Base-by-base conservation (phyloP, 192 early-diverging fungal genomes). In the Gonapodya sp. region DNA sequence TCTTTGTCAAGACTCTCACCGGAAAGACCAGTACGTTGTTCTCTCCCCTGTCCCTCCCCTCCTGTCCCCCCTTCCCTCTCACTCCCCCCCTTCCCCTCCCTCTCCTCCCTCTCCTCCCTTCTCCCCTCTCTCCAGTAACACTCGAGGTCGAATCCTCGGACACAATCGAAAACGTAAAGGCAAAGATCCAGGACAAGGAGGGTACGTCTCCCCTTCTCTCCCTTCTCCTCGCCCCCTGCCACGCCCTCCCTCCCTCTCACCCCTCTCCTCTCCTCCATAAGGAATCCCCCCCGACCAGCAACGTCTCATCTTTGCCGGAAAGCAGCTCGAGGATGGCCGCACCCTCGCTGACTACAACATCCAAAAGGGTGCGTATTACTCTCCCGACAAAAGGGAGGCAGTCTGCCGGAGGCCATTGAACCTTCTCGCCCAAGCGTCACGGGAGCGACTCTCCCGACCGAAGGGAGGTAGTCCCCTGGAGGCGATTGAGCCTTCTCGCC, bases 341-440 rank as follows among this genome's bases (percentile, higher is more conserved):
- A 94, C 93, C 73, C 92, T 99, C 33, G 94, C 95, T 81, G 98
- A 98, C 93, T 98, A 99, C 93, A 99, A 98, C 95, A 99, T 99
- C 89, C 96, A 98, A 92, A 99, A 99, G 95, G 94, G 81, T 82
- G 78, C 35, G 24, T 72, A 1, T 31, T n/a, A n/a, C n/a, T n/a
- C n/a, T n/a, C n/a, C n/a, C n/a, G n/a, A n/a, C n/a, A n/a, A n/a
- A n/a, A n/a, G n/a, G n/a, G n/a, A n/a, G n/a, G n/a, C n/a, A n/a
- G n/a, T n/a, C n/a, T n/a, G n/a, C n/a, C n/a, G n/a, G n/a, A n/a
- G n/a, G n/a, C n/a, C n/a, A n/a, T n/a, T n/a, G n/a, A n/a, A n/a
- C n/a, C n/a, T n/a, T n/a, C n/a, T n/a, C n/a, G n/a, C n/a, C n/a
- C n/a, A n/a, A n/a, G n/a, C n/a, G n/a, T n/a, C n/a, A n/a, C n/a